These are phyloP conservation scores for Cyberlindnera lachancei DNA, from an alignment of 805 yeast species.

Conservation along the genomic window DNA sequence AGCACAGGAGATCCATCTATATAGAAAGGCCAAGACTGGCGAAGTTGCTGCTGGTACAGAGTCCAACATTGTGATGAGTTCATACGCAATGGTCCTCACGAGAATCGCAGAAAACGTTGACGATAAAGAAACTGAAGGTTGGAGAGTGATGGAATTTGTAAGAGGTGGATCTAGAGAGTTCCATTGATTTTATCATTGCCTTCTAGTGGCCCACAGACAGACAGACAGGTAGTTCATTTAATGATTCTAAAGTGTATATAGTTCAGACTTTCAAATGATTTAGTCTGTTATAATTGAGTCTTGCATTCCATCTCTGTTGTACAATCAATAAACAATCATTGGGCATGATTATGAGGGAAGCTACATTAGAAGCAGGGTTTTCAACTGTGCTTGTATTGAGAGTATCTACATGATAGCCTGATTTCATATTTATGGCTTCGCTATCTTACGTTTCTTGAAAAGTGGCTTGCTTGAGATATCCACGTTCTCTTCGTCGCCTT, in stretches of 20 bases:
- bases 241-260: too few relatives aligned
- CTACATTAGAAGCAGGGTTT: too few relatives aligned
- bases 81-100: constrained; percentile 95
- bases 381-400: too few relatives aligned
- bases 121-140: constrained; percentile 88
- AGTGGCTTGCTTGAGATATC: constrained; percentile 2
- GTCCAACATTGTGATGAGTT: constrained; percentile 83
- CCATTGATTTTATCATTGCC: constrained; percentile 25
- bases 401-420: too few relatives aligned
- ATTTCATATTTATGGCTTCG: too few relatives aligned
- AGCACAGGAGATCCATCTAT: constrained; percentile 91
- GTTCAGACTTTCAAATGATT: too few relatives aligned
- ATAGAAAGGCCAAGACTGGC: constrained; percentile 84
- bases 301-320: not conserved
- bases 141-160: constrained; percentile 92
- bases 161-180: constrained; percentile 88
- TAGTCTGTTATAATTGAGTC: too few relatives aligned
- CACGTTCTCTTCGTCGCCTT: constrained; percentile 13
- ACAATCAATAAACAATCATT: not conserved
- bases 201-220: too few relatives aligned
- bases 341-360: not conserved
- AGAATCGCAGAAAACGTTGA: constrained; percentile 88
- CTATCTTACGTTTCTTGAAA: constrained; percentile 19
- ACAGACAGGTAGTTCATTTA: too few relatives aligned
- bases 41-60: constrained; percentile 95